Base-by-base conservation (phyloP, 495 filamentous ascomycete species). In the Penicillium egyptiacum region DNA sequence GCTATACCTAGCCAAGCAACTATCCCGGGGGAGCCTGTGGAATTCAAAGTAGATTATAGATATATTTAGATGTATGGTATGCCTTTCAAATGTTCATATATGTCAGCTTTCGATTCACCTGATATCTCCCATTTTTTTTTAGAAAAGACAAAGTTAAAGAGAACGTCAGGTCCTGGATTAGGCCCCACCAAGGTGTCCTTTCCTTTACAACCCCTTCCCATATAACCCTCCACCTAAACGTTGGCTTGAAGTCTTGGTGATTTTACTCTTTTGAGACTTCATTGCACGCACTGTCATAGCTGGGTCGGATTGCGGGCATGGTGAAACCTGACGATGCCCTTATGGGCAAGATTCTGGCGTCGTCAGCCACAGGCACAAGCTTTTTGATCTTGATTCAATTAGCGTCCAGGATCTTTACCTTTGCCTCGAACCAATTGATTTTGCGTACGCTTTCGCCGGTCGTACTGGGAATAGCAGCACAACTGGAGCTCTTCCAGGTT, bases 401-500 rank as follows among this genome's bases (percentile, higher is more conserved):
- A 62, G 75, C 75, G 35, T 96, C 92, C 14, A 87, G 93, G 47
- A 83, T 87, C 41, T 75, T 96, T 57, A 97, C 94, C 25, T 99
- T 99, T 71, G 70, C 83, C 43, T 85, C 92, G 54, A 98, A 98
- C 77, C 92, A 98, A 70, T 51, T 94, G 46, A 84, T 97, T 11
- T 78, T 99, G 5, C 90, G 92, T 37, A 91, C 86, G 64, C 75
- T 98, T 20, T 93, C 91, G 0, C 92, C 94, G 0, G 81, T 87
- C 41, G 78, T 92, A 0, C 80, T 98, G 2, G 94, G 92, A 4
- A 79, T 94, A 26, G 88, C 92, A 1, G 84, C 91, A 3, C 95
- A 96, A 68, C 81, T 98, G 4, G 94, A 99, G 58, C 83, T 98
- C 2, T 96, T 89, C 70, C 90, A 90, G 55, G 86, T 92, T 28